A percentile compares a stretch with the other conserved stretches of the same genome.
Evolutionary conservation across 2,329 filamentous ascomycete genomes (phyloP).

Genomic region (Penicillium sp.): DNA sequence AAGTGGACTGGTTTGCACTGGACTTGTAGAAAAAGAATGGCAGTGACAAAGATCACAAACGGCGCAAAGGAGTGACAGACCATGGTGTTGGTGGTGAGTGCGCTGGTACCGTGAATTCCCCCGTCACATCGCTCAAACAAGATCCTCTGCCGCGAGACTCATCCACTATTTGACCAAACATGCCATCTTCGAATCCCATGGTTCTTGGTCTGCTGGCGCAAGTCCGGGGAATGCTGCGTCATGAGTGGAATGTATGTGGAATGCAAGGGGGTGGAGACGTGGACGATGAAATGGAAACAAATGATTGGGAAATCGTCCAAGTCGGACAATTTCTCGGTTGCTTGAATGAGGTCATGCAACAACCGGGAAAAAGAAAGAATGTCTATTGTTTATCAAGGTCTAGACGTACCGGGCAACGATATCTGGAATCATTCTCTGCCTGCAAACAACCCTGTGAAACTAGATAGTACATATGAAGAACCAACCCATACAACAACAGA

Average conservation of each 20-base stretch:
- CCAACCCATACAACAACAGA: slow-evolving; percentile 5
- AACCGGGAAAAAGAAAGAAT: slow-evolving; percentile 10
- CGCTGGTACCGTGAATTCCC: slow-evolving; percentile 9
- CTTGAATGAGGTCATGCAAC: slow-evolving; percentile 14
- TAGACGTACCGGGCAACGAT: too few relatives aligned
- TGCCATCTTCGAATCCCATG: not conserved
- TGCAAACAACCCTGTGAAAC: too few relatives aligned
- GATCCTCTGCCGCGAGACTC: slow-evolving; percentile 3
- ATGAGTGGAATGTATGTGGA: slow-evolving; percentile 16
- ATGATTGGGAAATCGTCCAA: slow-evolving; percentile 1
- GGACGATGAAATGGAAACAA: not conserved
- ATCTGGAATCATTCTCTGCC: too few relatives aligned
- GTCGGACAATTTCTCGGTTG: slow-evolving; percentile 3
- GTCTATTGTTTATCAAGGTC: too few relatives aligned
- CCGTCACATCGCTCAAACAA: slow-evolving; percentile 7
- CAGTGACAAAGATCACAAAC: slow-evolving; percentile 18
- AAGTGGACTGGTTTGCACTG: slow-evolving; percentile 16
- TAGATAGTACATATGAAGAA: too few relatives aligned
- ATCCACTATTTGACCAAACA: slow-evolving; percentile 9
- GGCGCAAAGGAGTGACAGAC: slow-evolving; percentile 17
- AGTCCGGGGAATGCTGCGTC: slow-evolving; percentile 19
- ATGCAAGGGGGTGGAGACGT: slow-evolving; percentile 11
- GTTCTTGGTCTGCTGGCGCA: slow-evolving; percentile 5
- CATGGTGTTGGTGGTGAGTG: slow-evolving; percentile 21
- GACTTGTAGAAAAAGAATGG: slow-evolving; percentile 10